phyloP scores from a whole-genome alignment of 352 stramenopile genomes.

The Phytophthora citrophthora region DNA sequence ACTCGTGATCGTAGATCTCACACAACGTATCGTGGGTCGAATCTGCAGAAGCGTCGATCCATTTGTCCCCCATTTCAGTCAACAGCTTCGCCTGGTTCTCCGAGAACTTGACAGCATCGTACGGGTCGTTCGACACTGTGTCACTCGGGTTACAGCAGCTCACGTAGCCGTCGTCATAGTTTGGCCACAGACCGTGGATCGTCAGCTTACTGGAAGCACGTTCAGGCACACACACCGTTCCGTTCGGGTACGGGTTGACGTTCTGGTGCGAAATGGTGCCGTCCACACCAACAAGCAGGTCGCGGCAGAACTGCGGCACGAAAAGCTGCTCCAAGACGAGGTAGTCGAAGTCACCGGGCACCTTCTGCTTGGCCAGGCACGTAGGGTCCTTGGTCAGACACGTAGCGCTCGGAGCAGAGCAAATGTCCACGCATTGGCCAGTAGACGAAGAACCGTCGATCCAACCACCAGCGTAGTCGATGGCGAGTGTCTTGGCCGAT shows the following conservation, averaged over 20 bases:
- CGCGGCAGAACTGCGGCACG: slow-evolving; percentile 80
- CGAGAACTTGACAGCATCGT: slow-evolving; percentile 52
- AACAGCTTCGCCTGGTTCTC: slow-evolving; percentile 54
- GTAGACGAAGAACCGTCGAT: slow-evolving; percentile 37
- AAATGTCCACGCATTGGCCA: slow-evolving; percentile 78
- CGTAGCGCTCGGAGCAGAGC: slow-evolving; percentile 61
- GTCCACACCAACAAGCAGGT: slow-evolving; percentile 72
- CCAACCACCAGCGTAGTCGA: slow-evolving; percentile 73
- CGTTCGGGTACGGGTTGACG: slow-evolving; percentile 67
- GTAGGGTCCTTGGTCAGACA: slow-evolving; percentile 58
- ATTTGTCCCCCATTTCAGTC: slow-evolving; percentile 61
- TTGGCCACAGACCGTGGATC: slow-evolving; percentile 82
- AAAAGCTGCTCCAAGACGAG: slow-evolving; percentile 82
- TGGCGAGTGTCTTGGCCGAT: slow-evolving; percentile 24
- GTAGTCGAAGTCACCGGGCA: slow-evolving; percentile 78
- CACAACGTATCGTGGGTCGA: slow-evolving; percentile 68
- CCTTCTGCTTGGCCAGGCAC: slow-evolving; percentile 68
- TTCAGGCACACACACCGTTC: slow-evolving; percentile 50
- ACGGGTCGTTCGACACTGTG: slow-evolving; percentile 62
- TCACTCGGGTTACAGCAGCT: slow-evolving; percentile 75
- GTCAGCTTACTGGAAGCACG: slow-evolving; percentile 61
- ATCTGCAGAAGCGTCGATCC: slow-evolving; percentile 66
- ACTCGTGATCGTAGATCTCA: slow-evolving; percentile 87
- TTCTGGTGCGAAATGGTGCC: slow-evolving; percentile 85
- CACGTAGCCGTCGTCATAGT: slow-evolving; percentile 79